Evolutionary conservation across 1,139 yeast genomes (phyloP), one percentile per base, ranked within the genome.

Genomic region (Sugiyamaella novakii): DNA sequence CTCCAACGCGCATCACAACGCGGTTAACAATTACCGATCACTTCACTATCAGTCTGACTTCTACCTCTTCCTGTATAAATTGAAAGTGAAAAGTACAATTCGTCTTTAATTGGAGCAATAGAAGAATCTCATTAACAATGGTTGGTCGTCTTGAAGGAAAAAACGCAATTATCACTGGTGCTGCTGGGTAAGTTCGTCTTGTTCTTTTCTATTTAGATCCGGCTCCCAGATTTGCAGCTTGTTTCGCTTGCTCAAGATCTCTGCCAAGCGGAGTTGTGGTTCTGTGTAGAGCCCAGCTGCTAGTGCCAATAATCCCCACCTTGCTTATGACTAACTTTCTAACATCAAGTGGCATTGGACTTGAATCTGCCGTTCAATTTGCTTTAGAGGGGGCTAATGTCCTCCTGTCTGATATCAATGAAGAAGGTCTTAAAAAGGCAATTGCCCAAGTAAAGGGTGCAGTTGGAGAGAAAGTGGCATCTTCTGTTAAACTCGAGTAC

Each of bases 121-220:
- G n/a, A n/a, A n/a, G n/a, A n/a, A n/a, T n/a, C n/a, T n/a, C n/a
- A n/a, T n/a, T n/a, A n/a, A 47, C 52, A 48, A 61, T 57, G 51
- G 43, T 39, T 18, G 62, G 58, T 19, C 55, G 85, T 66, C 74
- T 81, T 54, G 79, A 76, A 55, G 82, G 82, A 46, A 77, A 78
- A 68, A 71, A 79, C 64, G 79, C 80, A 51, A 70, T 81, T 54
- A 66, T 80, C 55, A 80, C 85, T 42, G 85, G 85, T 41, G 84
- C 84, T 27, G 79, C 83, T 44, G 84, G 84, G 47, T 80, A 79
- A 12, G 59, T 42, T 28, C 29, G 5, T 24, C 27, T 24, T 24
- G 27, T 6, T 24, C 27, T 24, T 10, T 24, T 6, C 27, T n/a
- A 24, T 24, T 10, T 24, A 24, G 27, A 6, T 24, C 27, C 27